phyloP scores from a whole-genome alignment of 2,329 filamentous ascomycete species.

The Torrubiella hemipterigena region DNA sequence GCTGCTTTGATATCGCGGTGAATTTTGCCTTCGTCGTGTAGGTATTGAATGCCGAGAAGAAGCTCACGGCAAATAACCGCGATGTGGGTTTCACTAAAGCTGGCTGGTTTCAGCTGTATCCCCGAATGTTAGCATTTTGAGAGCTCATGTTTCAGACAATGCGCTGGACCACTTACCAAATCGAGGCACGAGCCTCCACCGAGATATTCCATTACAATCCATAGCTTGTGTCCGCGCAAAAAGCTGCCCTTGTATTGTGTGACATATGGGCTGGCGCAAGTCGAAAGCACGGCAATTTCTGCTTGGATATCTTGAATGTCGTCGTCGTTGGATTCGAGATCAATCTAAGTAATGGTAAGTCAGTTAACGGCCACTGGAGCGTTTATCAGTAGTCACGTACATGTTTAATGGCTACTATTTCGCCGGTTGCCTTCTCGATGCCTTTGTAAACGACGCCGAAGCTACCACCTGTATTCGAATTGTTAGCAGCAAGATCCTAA shows the following conservation, averaged over 20 bases:
- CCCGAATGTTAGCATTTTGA: conserved; percentile 18
- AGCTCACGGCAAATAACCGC: conserved; percentile 91
- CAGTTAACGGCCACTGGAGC: no score
- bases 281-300: conserved; percentile 89
- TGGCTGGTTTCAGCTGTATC: conserved; percentile 76
- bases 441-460: conserved; percentile 90
- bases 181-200: conserved; percentile 93
- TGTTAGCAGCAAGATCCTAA: no score
- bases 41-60: conserved; percentile 79
- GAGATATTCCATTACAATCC: conserved; percentile 98
- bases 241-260: conserved; percentile 97
- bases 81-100: conserved; percentile 81
- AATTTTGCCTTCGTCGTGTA: conserved; percentile 89
- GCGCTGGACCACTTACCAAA: conserved; percentile 44
- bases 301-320: conserved; percentile 98
- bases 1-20: conserved; percentile 96
- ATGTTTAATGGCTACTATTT: conserved; percentile 94
- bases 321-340: conserved; percentile 96
- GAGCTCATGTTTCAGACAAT: not conserved
- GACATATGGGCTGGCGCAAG: conserved; percentile 85
- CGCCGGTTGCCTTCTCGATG: conserved; percentile 79
- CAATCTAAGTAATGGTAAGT: conserved; percentile 79
- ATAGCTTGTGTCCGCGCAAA: conserved; percentile 89
- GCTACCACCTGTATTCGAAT: not conserved
- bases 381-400: conserved; percentile 39